A percentile compares a stretch with the other conserved stretches of the same genome.
Evolutionary conservation across 345 rosid genomes (phyloP).

Genomic region (Crucihimalaya himalaica): DNA sequence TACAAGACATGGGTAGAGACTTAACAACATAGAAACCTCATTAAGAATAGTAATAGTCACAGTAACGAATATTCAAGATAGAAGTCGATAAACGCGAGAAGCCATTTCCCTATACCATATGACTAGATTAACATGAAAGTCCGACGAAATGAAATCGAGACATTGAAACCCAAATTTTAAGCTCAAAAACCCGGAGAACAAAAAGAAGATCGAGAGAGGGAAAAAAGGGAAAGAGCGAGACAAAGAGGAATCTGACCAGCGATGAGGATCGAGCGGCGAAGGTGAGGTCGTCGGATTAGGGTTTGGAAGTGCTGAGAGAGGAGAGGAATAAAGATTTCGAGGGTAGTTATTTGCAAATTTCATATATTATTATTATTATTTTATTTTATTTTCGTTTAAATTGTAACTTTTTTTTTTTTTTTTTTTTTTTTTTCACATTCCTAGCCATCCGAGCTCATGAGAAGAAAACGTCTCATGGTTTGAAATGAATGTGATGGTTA

Average conservation of each 20-base stretch:
- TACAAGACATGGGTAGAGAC: neutral
- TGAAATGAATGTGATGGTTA: no score
- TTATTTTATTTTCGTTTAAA: no score
- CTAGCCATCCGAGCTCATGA: neutral
- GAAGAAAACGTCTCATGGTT: no score
- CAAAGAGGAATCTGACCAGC: conserved; percentile 20
- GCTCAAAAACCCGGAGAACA: neutral
- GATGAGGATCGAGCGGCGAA: conserved; percentile 28
- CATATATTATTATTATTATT: no score
- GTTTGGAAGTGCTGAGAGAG: conserved; percentile 19
- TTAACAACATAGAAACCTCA: neutral
- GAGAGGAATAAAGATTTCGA: no score
- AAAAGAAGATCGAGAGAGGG: neutral
- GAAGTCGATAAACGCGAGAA: conserved; percentile 3
- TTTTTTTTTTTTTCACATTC: no score
- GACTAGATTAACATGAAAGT: neutral
- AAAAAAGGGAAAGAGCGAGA: neutral
- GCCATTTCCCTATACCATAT: neutral
- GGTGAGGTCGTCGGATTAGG: conserved; percentile 33
- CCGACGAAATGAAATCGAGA: neutral
- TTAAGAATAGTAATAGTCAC: neutral
- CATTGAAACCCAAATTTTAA: neutral
- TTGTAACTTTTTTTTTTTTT: no score
- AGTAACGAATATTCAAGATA: conserved; percentile 2
- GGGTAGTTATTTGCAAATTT: no score